Conservation (phyloP, 179 eudicot species). For the Nepenthes alata region DNA sequence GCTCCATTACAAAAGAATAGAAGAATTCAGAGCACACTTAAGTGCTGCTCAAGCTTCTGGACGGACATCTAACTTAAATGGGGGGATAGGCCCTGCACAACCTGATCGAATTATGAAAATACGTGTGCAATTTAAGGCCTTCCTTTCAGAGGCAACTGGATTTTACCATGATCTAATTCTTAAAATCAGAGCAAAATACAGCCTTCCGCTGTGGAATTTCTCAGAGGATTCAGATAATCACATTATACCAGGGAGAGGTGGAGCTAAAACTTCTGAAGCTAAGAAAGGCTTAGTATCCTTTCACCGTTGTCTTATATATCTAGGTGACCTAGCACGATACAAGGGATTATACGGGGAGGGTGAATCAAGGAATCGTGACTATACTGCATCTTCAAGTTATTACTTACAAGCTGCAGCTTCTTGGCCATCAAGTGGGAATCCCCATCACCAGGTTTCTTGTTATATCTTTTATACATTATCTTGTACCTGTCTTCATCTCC, state of each 20-base stretch:
- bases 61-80: constrained; percentile 40
- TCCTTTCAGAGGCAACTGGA: constrained; percentile 91
- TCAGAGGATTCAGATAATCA: constrained; percentile 48
- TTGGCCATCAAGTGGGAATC: constrained; percentile 90
- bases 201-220: constrained; percentile 59
- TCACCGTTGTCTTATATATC: constrained; percentile 86
- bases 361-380: constrained; percentile 81
- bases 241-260: constrained; percentile 34
- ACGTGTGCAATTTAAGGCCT: constrained; percentile 79
- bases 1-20: constrained; percentile 80
- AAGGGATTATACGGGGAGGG: constrained; percentile 86
- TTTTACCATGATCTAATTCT: constrained; percentile 89
- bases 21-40: constrained; percentile 69
- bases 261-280: constrained; percentile 41
- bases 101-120: constrained; percentile 57
- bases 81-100: constrained; percentile 44
- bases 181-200: constrained; percentile 70
- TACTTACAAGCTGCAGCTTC: constrained; percentile 80
- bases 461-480: not conserved
- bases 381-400: constrained; percentile 86
- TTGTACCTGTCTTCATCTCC: not conserved
- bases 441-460: constrained; percentile 81
- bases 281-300: constrained; percentile 79
- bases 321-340: constrained; percentile 97
- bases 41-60: constrained; percentile 53